These are phyloP conservation scores for Tetrastigma voinierianum DNA, from an alignment of 164 flowering plant species.

Conservation along the genomic window DNA sequence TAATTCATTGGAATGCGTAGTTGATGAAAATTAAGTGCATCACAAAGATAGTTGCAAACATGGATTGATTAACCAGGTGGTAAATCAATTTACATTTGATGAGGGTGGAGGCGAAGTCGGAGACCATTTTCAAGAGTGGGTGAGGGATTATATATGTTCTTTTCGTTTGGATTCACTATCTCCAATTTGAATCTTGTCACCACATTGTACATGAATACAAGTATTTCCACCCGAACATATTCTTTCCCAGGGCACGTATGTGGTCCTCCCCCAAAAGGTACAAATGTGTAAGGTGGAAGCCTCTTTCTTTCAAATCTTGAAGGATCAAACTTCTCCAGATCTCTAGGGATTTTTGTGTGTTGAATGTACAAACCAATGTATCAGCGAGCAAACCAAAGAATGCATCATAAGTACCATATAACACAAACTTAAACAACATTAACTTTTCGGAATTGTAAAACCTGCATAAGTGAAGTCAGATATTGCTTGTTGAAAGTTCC, in stretches of 20 bases:
- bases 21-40: too few relatives aligned
- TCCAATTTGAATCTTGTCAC: conserved; percentile 6
- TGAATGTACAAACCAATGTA: conserved; percentile 53
- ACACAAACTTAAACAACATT: conserved; percentile 31
- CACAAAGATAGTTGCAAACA: too few relatives aligned
- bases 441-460: conserved; percentile 55
- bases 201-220: conserved; percentile 43
- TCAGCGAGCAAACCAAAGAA: conserved; percentile 14
- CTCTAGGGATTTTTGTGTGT: conserved; percentile 37
- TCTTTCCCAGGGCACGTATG: conserved; percentile 62
- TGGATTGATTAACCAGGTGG: too few relatives aligned
- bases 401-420: too few relatives aligned
- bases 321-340: conserved; percentile 50
- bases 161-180: not conserved
- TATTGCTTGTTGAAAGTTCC: conserved; percentile 53
- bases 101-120: not conserved
- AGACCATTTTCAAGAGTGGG: conserved; percentile 2
- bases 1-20: too few relatives aligned
- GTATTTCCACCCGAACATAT: conserved; percentile 45
- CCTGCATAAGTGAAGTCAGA: conserved; percentile 42
- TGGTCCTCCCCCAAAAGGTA: conserved; percentile 62
- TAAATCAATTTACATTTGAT: not conserved
- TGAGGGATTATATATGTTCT: not conserved
- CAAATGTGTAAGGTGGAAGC: conserved; percentile 49
- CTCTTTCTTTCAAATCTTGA: conserved; percentile 46